Evolutionary conservation across 352 stramenopile genomes (phyloP), one percentile per base, ranked within the genome.

Genomic region (Globisporangium mamillatum): DNA sequence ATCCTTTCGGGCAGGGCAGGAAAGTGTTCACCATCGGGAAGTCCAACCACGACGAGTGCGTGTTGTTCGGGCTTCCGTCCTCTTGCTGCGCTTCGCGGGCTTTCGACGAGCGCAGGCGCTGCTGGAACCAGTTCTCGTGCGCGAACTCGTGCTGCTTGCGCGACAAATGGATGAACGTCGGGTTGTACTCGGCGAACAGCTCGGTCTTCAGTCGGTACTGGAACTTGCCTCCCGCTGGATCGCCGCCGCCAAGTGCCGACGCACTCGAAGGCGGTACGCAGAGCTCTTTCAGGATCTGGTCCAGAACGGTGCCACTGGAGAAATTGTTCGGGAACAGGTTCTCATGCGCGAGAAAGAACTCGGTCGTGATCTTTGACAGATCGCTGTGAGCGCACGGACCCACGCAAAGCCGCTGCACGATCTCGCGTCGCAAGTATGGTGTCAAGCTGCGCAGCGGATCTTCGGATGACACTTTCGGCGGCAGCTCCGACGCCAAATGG

Each of bases 41-140:
- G 58, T 92, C 86, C 32, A 92, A 74, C 86, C 86, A 94, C 22
- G 85, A 88, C 20, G 82, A 89, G 52, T 89, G 82, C 3, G 82
- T 94, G n/a, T 81, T 78, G 62, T 90, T 82, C 14, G 75, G 73
- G 50, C 71, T 84, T 20, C 67, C 76, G 50, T 86, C 76, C 36
- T 80, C 84, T 69, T 89, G 75, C 48, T 92, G 80, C 62, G 89
- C 81, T 60, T 91, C 80, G 50, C 82, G 74, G 48, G 80, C 76
- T 52, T 93, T 92, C 3, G 86, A 93, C n/a, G 68, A 77, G 12
- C 83, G 77, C 32, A 89, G 61, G 2, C 90, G 88, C 16, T 93
- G 75, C 50, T 93, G 88, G 57, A 94, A 93, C 81, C 88, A 94
- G 34, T 95, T 95, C 64, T 96, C 84, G 67, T 94, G 88, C 10